phyloP scores from a whole-genome alignment of 768 basidiomycete genomes.

The Podaxis sp. region DNA sequence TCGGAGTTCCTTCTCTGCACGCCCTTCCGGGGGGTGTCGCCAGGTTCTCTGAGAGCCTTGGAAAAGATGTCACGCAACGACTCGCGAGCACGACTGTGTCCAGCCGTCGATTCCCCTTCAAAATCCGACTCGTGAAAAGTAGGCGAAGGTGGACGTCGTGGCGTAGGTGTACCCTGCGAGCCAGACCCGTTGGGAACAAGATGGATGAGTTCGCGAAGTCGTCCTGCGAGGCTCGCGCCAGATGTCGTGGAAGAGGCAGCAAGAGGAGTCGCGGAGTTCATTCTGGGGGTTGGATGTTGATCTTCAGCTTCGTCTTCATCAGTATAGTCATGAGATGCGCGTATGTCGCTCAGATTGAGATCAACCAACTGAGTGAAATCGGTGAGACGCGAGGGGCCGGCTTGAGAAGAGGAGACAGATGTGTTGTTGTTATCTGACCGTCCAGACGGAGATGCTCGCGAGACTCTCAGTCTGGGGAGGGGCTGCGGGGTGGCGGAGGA shows the following conservation, averaged over 20 bases:
- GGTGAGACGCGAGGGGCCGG: slow-evolving; percentile 38
- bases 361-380: slow-evolving; percentile 32
- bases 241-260: slow-evolving; percentile 41
- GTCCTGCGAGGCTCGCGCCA: slow-evolving; percentile 37
- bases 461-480: slow-evolving; percentile 25
- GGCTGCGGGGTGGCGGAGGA: slow-evolving; percentile 34
- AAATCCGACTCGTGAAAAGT: slow-evolving; percentile 56
- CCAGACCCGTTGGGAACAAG: slow-evolving; percentile 40
- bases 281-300: slow-evolving; percentile 31
- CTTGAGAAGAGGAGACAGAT: slow-evolving; percentile 26
- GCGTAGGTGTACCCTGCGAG: slow-evolving; percentile 9
- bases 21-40: slow-evolving; percentile 60
- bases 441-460: slow-evolving; percentile 21
- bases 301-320: slow-evolving; percentile 27
- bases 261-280: slow-evolving; percentile 12
- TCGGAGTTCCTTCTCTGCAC: slow-evolving; percentile 49
- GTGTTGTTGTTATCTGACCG: slow-evolving; percentile 25
- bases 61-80: slow-evolving; percentile 67
- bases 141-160: slow-evolving; percentile 28
- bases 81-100: slow-evolving; percentile 52
- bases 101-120: slow-evolving; percentile 41
- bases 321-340: slow-evolving; percentile 19
- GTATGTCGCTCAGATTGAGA: slow-evolving; percentile 26
- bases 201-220: slow-evolving; percentile 61
- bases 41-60: slow-evolving; percentile 62